Evolutionary conservation across 257 asterid species (phyloP).

Genomic region (Avicennia marina): DNA sequence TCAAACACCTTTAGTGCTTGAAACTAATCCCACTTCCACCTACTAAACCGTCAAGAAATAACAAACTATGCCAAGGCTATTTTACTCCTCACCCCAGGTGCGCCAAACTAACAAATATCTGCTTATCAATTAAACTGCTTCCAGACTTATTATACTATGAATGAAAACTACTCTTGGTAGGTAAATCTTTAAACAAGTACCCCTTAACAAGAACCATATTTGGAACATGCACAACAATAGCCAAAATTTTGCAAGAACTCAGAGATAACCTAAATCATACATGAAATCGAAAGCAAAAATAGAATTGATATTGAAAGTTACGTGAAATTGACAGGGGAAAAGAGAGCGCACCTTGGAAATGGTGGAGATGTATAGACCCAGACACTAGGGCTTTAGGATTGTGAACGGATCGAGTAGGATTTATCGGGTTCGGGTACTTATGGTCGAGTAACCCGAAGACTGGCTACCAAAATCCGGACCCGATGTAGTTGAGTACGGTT

Average conservation of each 20-base stretch:
- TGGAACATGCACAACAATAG: background rate
- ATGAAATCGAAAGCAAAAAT: background rate
- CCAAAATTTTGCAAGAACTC: background rate
- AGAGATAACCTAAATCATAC: background rate
- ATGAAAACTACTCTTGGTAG: background rate
- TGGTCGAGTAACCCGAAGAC: too few species aligned
- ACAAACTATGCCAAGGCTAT: background rate
- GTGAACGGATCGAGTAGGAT: too few species aligned
- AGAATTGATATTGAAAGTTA: background rate
- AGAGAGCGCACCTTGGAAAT: constrained; percentile 11
- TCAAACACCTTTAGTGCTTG: constrained; percentile 9
- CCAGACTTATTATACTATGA: background rate
- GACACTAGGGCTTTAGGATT: constrained; percentile 16
- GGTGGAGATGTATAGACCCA: background rate
- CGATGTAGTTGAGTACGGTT: too few species aligned
- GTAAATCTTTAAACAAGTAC: background rate
- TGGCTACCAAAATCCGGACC: too few species aligned
- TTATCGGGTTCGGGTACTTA: too few species aligned
- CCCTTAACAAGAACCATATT: background rate
- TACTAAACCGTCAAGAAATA: background rate
- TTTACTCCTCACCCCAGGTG: background rate
- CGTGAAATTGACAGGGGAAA: background rate
- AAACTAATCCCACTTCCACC: background rate
- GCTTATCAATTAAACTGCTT: background rate
- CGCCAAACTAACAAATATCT: background rate